Percentiles rank a stretch among this genome's conserved stretches.
Evolutionary conservation across 2,329 filamentous ascomycete species (phyloP).

Genomic region (Neoscytalidium dimidiatum): DNA sequence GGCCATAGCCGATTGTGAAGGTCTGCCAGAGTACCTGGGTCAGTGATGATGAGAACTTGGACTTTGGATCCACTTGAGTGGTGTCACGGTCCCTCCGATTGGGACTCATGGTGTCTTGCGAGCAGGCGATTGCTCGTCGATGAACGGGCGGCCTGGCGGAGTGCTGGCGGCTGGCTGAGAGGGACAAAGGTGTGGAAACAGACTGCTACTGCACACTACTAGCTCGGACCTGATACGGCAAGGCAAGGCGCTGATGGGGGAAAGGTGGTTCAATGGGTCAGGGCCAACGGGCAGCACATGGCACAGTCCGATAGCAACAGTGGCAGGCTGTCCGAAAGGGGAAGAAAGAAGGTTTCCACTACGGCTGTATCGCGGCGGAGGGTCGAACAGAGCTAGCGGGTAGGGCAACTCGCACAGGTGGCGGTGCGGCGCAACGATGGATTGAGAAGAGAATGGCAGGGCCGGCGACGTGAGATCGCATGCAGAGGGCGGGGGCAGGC

Average conservation of each 20-base stretch:
- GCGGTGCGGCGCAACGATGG: neutral
- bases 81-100: neutral
- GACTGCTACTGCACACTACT: neutral
- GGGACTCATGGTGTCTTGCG: neutral
- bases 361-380: neutral
- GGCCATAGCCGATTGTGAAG: conserved; percentile 30
- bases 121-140: neutral
- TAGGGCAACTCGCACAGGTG: neutral
- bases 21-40: neutral
- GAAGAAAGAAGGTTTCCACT: conserved; percentile 9
- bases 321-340: neutral
- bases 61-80: neutral
- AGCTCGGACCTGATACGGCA: neutral
- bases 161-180: neutral
- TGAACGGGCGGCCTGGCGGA: neutral
- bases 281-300: neutral
- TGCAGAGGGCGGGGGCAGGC: neutral
- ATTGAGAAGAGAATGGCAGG: no score
- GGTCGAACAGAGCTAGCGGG: neutral
- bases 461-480: neutral
- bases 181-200: neutral
- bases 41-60: neutral
- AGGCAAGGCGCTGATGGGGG: neutral
- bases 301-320: neutral
- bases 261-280: neutral